A percentile compares a stretch with the other conserved stretches of the same genome.
phyloP scores from a whole-genome alignment of 345 rosid species.

The Bruguiera sexangula region DNA sequence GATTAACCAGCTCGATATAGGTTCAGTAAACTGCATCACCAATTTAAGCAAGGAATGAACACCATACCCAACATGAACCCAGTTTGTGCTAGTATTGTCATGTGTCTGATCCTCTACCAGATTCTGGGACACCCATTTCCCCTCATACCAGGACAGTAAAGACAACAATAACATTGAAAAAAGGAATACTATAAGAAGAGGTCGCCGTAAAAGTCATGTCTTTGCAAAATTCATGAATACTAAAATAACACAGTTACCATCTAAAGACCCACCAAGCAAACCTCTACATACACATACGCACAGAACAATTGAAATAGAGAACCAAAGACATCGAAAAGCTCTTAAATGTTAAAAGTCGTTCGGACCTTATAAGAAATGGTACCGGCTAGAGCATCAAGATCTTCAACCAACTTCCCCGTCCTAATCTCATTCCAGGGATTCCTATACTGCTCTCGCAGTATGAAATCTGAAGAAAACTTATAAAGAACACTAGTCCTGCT shows the following conservation, averaged over 20 bases:
- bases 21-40: background rate
- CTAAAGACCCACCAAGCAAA: too few species aligned
- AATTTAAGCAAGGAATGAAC: too few species aligned
- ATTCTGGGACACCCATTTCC: too few species aligned
- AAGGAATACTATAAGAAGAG: too few species aligned
- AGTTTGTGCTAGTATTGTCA: too few species aligned
- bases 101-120: too few species aligned
- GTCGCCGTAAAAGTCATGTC: too few species aligned
- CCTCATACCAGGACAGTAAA: too few species aligned
- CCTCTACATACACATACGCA: background rate
- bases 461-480: constrained; percentile 65
- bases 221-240: too few species aligned
- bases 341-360: background rate
- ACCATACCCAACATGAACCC: too few species aligned
- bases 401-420: constrained; percentile 80
- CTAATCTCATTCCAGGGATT: constrained; percentile 87
- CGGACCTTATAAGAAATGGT: constrained; percentile 75
- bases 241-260: too few species aligned
- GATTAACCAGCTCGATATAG: background rate
- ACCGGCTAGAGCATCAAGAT: constrained; percentile 94
- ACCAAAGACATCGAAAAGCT: constrained; percentile 3
- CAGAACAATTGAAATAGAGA: background rate
- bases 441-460: constrained; percentile 77
- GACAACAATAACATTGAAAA: too few species aligned
- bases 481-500: constrained; percentile 75